Evolutionary conservation across 176 grass and related monocot genomes (phyloP), one percentile per base, ranked within the genome.

Genomic region (Paspalum vaginatum): DNA sequence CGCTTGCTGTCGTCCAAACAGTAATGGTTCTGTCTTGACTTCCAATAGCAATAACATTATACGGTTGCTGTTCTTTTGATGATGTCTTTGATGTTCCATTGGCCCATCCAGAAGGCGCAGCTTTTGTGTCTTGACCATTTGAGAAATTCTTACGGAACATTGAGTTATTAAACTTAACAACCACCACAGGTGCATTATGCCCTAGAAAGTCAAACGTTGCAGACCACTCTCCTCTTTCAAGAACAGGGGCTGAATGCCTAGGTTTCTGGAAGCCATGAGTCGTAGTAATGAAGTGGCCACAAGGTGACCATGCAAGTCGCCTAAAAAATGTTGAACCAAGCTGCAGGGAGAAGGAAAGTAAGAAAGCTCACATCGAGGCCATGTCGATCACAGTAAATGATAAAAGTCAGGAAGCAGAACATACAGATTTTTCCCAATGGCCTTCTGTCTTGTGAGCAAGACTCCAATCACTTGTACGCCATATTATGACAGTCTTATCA

Each of bases 131-230:
- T 54, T 89, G 92, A 16, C 84, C 84, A 87, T 72, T 89, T 53
- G 86, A 81, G 55, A 81, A 71, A 81, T 91, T 78, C 85, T 99
- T 95, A 46, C 84, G 90, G 67, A 99, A 99, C 93, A 99, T 89
- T 6, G 96, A 95, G 53, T 99, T 93, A 75, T 99, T 99, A 80
- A 99, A 99, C 71, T 93, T 99, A 64, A 99, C 96, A 16, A 89
- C 96, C 49, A 99, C 87, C 72, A 99, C 55, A 74, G 96, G 96
- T 0, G 96, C 96, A 20, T 95, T 99, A 75, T 99, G 96, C 26
- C 96, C 96, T 76, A 99, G 90, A 88, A 99, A 99, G 61, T 99
- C 96, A 84, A 99, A 99, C n/a, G 96, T 99, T 56, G 96, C 96
- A 75, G 96, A 84, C 92, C 96, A 99, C 71, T 99, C 92, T 9